These are phyloP conservation scores for Boletus reticulatus DNA, from an alignment of 768 basidiomycete genomes.

Conservation along the genomic window DNA sequence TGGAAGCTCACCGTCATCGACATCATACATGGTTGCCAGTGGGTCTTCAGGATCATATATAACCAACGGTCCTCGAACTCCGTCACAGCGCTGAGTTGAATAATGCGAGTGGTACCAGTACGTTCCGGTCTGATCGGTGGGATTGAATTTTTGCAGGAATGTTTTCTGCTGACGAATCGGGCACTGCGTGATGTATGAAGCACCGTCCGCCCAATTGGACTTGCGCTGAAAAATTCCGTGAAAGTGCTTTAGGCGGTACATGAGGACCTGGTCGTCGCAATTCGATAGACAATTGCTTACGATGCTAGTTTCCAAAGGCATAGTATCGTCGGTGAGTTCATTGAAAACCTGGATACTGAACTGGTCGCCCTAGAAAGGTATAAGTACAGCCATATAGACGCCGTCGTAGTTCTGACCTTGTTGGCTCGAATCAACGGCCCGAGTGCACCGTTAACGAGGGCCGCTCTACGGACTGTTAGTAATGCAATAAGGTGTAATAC, in stretches of 20 bases:
- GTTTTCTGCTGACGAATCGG: slow-evolving; percentile 13
- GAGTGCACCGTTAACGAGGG: slow-evolving; percentile 11
- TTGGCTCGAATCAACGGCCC: slow-evolving; percentile 41
- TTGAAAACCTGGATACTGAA: neutral
- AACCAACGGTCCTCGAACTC: slow-evolving; percentile 28
- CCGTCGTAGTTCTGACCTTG: slow-evolving; percentile 25
- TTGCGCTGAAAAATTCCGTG: slow-evolving; percentile 5
- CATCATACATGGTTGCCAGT: slow-evolving; percentile 34
- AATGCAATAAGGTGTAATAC: no score
- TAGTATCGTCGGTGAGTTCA: slow-evolving; percentile 38
- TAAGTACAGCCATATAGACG: neutral
- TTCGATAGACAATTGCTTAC: slow-evolving; percentile 13
- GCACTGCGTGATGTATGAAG: slow-evolving; percentile 1
- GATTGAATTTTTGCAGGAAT: slow-evolving; percentile 37
- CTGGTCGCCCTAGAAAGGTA: neutral
- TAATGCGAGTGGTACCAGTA: slow-evolving; percentile 40
- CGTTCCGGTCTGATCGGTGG: slow-evolving; percentile 29
- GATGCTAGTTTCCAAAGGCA: slow-evolving; percentile 45
- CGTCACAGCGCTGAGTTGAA: slow-evolving; percentile 1
- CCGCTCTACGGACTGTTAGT: neutral
- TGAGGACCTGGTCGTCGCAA: slow-evolving; percentile 13
- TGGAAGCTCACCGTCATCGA: slow-evolving; percentile 37
- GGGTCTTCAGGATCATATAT: slow-evolving; percentile 8
- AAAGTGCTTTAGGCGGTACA: neutral
- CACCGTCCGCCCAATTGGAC: slow-evolving; percentile 8